A percentile compares a stretch with the other conserved stretches of the same genome.
Evolutionary conservation across 176 grass and related monocot species (phyloP).

Genomic region (Ensete ventricosum): DNA sequence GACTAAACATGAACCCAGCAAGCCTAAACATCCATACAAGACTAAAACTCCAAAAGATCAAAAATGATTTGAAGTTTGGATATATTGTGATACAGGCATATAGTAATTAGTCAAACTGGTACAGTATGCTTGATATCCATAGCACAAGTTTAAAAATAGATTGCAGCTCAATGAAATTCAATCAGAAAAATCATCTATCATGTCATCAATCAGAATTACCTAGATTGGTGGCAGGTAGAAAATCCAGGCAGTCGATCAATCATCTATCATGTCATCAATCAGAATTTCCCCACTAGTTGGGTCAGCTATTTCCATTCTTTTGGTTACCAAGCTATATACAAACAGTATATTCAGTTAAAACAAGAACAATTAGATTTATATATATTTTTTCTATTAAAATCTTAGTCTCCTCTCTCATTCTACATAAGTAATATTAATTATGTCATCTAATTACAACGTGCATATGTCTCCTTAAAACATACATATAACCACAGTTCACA

Average conservation of each 20-base stretch:
- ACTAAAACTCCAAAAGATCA: not conserved
- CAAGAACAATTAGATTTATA: too few species aligned
- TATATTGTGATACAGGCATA: not conserved
- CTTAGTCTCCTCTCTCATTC: too few species aligned
- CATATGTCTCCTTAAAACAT: too few species aligned
- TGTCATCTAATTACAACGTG: too few species aligned
- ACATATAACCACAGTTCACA: too few species aligned
- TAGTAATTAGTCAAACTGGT: not conserved
- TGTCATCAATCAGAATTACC: not conserved
- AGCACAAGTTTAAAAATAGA: not conserved
- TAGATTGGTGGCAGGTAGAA: not conserved
- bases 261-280: too few species aligned
- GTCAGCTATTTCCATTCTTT: too few species aligned
- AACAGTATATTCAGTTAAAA: too few species aligned
- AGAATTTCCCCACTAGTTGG: too few species aligned
- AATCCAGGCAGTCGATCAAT: not conserved
- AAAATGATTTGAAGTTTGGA: not conserved
- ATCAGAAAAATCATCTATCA: not conserved
- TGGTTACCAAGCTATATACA: too few species aligned
- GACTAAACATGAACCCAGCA: not conserved
- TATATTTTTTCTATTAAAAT: too few species aligned
- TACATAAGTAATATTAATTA: too few species aligned
- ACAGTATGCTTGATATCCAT: not conserved
- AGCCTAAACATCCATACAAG: not conserved
- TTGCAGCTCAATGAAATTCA: not conserved